Conservation (phyloP, 139 green algal genomes). For the Volvox reticuliferus region DNA sequence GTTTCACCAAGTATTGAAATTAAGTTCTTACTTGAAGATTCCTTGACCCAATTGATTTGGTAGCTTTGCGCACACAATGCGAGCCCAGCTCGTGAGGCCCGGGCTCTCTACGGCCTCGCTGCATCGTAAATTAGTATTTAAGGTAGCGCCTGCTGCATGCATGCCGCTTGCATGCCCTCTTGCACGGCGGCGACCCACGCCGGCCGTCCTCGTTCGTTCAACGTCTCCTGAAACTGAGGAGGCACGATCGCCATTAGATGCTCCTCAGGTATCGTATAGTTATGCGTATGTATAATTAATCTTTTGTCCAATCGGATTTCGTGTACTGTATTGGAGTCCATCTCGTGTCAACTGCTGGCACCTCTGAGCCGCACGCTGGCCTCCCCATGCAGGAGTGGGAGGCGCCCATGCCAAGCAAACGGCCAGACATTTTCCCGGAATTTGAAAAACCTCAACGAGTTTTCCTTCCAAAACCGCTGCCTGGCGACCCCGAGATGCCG, state of each 20-base stretch:
- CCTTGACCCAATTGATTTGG: background rate
- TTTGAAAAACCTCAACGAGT: constrained; percentile 93
- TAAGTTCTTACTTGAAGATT: background rate
- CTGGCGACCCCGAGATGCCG: constrained; percentile 92
- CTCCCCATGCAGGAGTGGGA: constrained; percentile 88
- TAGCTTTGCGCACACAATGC: background rate
- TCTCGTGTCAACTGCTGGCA: background rate
- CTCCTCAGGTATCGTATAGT: constrained; percentile 71
- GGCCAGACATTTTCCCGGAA: constrained; percentile 94
- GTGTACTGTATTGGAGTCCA: background rate
- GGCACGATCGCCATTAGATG: constrained; percentile 85
- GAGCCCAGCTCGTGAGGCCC: background rate
- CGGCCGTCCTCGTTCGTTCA: constrained; percentile 52
- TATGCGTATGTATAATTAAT: background rate
- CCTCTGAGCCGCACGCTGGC: background rate
- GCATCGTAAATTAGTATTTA: background rate
- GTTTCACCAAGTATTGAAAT: background rate
- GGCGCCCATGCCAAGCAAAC: constrained; percentile 86
- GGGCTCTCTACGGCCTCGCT: too few relatives aligned
- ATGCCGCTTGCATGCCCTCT: background rate
- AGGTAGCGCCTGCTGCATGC: background rate
- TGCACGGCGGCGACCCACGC: constrained; percentile 29
- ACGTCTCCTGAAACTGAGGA: constrained; percentile 91
- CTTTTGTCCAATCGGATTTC: background rate
- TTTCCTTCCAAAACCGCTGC: constrained; percentile 79